Percentiles rank a stretch among this genome's conserved stretches.
These are phyloP conservation scores for Bipolaris gigantea DNA, from an alignment of 2,329 filamentous ascomycete genomes.

Conservation along the genomic window DNA sequence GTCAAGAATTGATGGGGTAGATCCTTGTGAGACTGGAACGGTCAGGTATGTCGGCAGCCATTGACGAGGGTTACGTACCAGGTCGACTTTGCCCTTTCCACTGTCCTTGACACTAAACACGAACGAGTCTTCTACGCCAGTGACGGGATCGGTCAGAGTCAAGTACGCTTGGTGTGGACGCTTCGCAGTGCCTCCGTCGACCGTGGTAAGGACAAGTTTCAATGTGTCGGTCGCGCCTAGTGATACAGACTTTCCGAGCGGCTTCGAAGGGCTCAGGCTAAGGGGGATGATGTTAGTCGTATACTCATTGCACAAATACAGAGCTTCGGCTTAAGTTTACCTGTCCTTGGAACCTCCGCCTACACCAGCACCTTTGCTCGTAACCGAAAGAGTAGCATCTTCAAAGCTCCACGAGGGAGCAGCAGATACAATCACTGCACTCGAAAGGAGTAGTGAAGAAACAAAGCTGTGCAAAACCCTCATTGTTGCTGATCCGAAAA, in stretches of 20 bases:
- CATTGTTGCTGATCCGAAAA: constrained; percentile 41
- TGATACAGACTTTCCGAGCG: constrained; percentile 64
- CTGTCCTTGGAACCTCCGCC: constrained; percentile 63
- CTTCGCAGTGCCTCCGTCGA: constrained; percentile 76
- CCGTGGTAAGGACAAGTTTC: constrained; percentile 79
- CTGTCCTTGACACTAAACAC: constrained; percentile 81
- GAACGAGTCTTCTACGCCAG: constrained; percentile 84
- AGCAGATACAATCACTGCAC: constrained; percentile 50
- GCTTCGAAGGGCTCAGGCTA: constrained; percentile 54
- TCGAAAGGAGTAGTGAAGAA: constrained; percentile 47
- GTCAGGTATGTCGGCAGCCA: constrained; percentile 31
- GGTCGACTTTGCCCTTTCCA: constrained; percentile 80
- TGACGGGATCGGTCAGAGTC: constrained; percentile 71
- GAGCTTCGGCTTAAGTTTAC: constrained; percentile 49
- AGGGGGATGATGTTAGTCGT: constrained; percentile 3
- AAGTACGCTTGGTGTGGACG: constrained; percentile 94
- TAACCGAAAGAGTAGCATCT: constrained; percentile 69
- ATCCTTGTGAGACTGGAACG: constrained; percentile 76
- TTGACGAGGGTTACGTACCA: constrained; percentile 61
- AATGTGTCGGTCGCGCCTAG: constrained; percentile 72
- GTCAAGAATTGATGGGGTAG: constrained; percentile 80
- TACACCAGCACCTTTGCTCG: constrained; percentile 60
- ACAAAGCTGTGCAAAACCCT: constrained; percentile 48
- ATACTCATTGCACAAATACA: neutral
- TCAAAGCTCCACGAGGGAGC: constrained; percentile 71